Base-by-base conservation (phyloP, 2,329 filamentous ascomycete genomes). In the Colletotrichum nymphaeae region DNA sequence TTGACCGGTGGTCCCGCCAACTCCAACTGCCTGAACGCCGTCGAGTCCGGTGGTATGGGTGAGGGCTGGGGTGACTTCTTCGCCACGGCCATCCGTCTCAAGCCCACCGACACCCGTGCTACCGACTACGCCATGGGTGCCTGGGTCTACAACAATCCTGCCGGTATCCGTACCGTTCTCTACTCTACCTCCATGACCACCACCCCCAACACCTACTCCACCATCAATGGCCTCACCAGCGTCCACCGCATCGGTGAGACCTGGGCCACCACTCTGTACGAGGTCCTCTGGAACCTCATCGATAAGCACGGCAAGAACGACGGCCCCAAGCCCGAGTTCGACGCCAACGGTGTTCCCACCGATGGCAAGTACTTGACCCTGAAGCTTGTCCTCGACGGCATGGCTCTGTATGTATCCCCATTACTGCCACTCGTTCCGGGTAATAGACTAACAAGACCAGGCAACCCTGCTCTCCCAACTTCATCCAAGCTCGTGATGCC, bases 41-140 rank as follows among this genome's bases (percentile, higher is more conserved):
- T 83, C n/a, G 88, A 90, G 73, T 80, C 86, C 1, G 85, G 87
- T 9, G 88, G 89, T 52, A 89, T 90, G 88, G 88, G 88, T 42
- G 89, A 90, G 70, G 88, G 88, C 49, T 90, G 89, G 89, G 81
- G 85, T 69, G 88, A 90, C 75, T 89, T 90, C 79, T 87, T 86
- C 80, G 88, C 88, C 5, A 86, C 85, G 0, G 86, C 88, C 5
- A 82, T 89, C 72, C 83, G 85, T 63, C 77, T 88, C 70, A 86
- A 87, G 80, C 59, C 82, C 3, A 74, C 73, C 16, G 86, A 89
- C 77, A 88, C 84, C 6, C 82, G 87, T 57, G 74, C 70, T 4
- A 86, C 78, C 2, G 80, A 88, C 79, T 89, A 88, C 76, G 72
- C 83, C 11, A 84, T 90, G 79, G 88, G 86, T 8, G 83, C 83